Conservation (phyloP, 2,329 filamentous ascomycete genomes). For the Ophiostoma australiae region DNA sequence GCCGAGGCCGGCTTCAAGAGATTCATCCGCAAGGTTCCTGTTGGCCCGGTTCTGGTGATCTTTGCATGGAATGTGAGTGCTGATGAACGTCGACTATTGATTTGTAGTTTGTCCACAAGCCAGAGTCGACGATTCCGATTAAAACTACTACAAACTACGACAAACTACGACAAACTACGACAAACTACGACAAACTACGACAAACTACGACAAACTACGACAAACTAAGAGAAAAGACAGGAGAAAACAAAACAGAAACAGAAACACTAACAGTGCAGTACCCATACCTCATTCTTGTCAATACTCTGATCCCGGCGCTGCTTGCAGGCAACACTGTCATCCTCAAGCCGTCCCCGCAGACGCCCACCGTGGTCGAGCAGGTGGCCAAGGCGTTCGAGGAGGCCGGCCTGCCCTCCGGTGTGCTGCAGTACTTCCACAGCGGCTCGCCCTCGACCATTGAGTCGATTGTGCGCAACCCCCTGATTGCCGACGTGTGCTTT, state of each 20-base stretch:
- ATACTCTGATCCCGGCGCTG: conserved; percentile 87
- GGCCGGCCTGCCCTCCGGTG: conserved; percentile 75
- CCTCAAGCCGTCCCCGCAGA: conserved; percentile 91
- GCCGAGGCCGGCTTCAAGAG: conserved; percentile 82
- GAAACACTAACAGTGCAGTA: conserved; percentile 53
- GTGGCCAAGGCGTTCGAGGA: conserved; percentile 69
- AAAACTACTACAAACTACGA: not conserved
- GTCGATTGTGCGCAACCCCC: conserved; percentile 68
- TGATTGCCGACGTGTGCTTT: conserved; percentile 80
- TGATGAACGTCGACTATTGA: not conserved
- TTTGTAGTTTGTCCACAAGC: not conserved
- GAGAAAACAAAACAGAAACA: no score
- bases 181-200: no score
- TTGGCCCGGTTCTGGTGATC: conserved; percentile 81
- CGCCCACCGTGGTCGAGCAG: conserved; percentile 84
- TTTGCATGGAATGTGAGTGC: conserved; percentile 89
- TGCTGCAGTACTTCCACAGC: conserved; percentile 89
- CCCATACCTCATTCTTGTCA: conserved; percentile 88
- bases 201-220: no score
- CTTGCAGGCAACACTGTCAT: conserved; percentile 88
- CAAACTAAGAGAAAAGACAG: no score
- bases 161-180: no score
- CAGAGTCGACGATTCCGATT: not conserved
- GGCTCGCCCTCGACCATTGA: conserved; percentile 74
- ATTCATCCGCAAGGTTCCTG: conserved; percentile 81